Evolutionary conservation across 2,329 filamentous ascomycete species (phyloP).

Genomic region (Aspergillus calidoustus): DNA sequence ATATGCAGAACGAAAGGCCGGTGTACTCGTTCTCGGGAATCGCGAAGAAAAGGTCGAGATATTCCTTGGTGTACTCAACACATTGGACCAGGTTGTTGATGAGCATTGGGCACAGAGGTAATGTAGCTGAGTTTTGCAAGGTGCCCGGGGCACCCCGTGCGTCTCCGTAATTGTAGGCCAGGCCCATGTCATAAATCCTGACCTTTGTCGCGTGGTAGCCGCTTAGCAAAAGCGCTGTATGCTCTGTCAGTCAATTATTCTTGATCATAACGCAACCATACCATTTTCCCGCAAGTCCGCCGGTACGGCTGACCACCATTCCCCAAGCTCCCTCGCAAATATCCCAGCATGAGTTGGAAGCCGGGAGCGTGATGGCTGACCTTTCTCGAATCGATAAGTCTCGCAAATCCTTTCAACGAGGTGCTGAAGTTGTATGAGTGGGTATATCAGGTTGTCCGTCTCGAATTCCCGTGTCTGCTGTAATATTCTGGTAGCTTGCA

Average conservation of each 20-base stretch:
- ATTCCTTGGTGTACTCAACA: background rate
- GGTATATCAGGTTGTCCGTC: constrained; percentile 9
- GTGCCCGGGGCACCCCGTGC: background rate
- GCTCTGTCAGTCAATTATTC: background rate
- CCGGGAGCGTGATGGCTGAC: background rate
- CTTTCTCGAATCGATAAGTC: background rate
- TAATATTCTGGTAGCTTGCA: background rate
- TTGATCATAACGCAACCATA: background rate
- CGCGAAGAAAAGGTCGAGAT: background rate
- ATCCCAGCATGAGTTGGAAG: background rate
- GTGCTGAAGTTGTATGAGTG: constrained; percentile 4
- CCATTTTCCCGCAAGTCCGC: background rate
- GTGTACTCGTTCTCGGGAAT: background rate
- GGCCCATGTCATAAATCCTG: constrained; percentile 4
- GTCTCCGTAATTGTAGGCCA: constrained; percentile 5
- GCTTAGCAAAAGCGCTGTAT: background rate
- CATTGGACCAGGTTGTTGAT: background rate
- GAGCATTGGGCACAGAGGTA: background rate
- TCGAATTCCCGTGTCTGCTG: background rate
- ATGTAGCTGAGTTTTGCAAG: too few species aligned
- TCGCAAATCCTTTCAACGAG: background rate
- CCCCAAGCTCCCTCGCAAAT: background rate
- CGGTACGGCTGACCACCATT: constrained; percentile 1
- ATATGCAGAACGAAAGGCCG: background rate
- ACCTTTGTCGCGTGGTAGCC: constrained; percentile 4